Conservation (phyloP, 2,329 filamentous ascomycete genomes). For the Cladosporium sp. region DNA sequence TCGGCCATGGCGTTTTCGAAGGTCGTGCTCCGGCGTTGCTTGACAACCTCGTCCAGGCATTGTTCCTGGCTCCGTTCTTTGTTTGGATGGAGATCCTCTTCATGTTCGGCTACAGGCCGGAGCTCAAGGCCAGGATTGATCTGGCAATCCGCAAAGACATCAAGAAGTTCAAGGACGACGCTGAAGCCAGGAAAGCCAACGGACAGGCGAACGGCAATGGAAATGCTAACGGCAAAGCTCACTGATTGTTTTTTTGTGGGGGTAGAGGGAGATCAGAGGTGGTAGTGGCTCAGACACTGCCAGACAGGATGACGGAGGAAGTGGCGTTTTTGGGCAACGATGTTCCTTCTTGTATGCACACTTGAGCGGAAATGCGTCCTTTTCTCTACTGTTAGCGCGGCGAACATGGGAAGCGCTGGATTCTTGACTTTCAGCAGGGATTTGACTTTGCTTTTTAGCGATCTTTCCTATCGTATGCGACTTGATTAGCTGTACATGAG, state of each 20-base stretch:
- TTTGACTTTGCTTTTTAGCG: background rate
- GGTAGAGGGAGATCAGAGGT: background rate
- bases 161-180: slow-evolving; percentile 62
- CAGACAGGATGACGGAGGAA: background rate
- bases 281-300: background rate
- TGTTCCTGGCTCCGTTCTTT: slow-evolving; percentile 92
- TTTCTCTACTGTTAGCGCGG: background rate
- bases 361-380: background rate
- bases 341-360: background rate
- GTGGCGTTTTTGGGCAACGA: background rate
- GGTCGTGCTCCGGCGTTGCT: slow-evolving; percentile 80
- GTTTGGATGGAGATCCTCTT: slow-evolving; percentile 96
- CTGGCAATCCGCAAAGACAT: slow-evolving; percentile 72
- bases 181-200: slow-evolving; percentile 39
- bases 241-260: background rate
- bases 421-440: background rate
- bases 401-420: background rate
- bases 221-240: slow-evolving; percentile 15
- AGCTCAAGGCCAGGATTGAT: slow-evolving; percentile 76
- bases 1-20: slow-evolving; percentile 88
- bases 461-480: background rate
- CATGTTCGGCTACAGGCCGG: slow-evolving; percentile 80
- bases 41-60: slow-evolving; percentile 85
- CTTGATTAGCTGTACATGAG: background rate
- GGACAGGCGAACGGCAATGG: slow-evolving; percentile 21